phyloP scores from a whole-genome alignment of 345 rosid genomes.

The Triadica sebifera region DNA sequence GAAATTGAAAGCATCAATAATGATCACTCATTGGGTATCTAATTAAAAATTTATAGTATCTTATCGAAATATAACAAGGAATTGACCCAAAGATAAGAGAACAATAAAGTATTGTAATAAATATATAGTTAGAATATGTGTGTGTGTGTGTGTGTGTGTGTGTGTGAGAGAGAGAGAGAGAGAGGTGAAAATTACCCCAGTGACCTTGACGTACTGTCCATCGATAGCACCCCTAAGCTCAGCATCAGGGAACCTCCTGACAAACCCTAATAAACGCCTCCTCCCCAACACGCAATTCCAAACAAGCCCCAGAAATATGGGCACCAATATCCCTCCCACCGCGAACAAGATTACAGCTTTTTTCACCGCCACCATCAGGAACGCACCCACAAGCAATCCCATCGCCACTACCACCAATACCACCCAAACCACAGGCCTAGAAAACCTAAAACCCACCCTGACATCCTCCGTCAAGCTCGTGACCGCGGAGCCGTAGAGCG shows the following conservation, averaged over 20 bases:
- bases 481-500: conserved; percentile 73
- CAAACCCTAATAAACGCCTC: conserved; percentile 61
- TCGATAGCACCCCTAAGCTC: conserved; percentile 91
- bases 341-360: conserved; percentile 64
- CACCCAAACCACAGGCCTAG: conserved; percentile 73
- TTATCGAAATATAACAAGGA: background rate
- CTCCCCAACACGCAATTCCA: conserved; percentile 80
- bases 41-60: background rate
- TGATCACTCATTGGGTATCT: background rate
- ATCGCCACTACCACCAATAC: conserved; percentile 59
- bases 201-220: conserved; percentile 89
- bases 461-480: conserved; percentile 62
- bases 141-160: no score
- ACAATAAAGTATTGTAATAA: background rate
- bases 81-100: background rate
- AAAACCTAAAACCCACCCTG: conserved; percentile 72
- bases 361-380: conserved; percentile 74
- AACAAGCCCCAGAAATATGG: conserved; percentile 45
- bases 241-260: conserved; percentile 67
- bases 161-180: background rate
- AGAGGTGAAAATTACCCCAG: conserved; percentile 61
- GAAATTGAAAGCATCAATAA: conserved; percentile 5
- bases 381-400: conserved; percentile 65
- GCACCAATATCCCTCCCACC: conserved; percentile 54
- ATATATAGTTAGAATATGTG: background rate